Base-by-base conservation (phyloP, 2,329 filamentous ascomycete species). In the Pseudohalonectria lignicola region DNA sequence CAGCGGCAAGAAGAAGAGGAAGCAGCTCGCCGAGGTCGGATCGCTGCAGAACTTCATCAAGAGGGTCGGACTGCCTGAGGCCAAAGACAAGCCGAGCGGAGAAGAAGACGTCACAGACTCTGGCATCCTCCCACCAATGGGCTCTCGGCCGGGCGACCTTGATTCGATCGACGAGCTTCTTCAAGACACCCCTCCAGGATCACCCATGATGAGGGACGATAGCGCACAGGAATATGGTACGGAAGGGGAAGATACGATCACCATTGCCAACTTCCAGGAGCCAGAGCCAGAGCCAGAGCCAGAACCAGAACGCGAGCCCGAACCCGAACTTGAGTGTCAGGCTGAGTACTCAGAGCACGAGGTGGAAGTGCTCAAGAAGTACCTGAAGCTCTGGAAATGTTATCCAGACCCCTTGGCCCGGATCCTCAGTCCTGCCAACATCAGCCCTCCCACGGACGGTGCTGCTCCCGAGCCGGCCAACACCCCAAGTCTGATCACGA, bases 21-120 rank as follows among this genome's bases (percentile, higher is more conserved):
- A 74, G 41, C 79, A 87, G 13, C 70, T 83, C 20, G 77, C 80
- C 8, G 90, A 95, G 52, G 79, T 96, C 29, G 85, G 90, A 47
- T 79, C 79, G 0, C 77, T 80, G 2, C 76, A 84, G 45, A 73
- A 74, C 12, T 66, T 82, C 20, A 62, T 90, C 13, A 74, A 69
- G 45, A 75, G 71, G 39, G 71, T 78, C 37, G 67, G 69, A 3
- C 48, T 66, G 35, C 63, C 71, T 13, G 59, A 66, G 45, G 63
- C 62, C 5, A 57, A 50, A 37, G 49, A 45, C 12, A 52, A 52
- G 21, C 5, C 39, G 31, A 41, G 51, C 10, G 54, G 57, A 4
- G 54, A 57, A n/a, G 54, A 58, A 4, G 55, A 61, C 3, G 54
- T 57, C 15, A 51, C 56, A 3, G 62, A 65, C 23, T 52, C 54